Conservation (phyloP, 140 eudicot genomes). For the Anethum foeniculum region DNA sequence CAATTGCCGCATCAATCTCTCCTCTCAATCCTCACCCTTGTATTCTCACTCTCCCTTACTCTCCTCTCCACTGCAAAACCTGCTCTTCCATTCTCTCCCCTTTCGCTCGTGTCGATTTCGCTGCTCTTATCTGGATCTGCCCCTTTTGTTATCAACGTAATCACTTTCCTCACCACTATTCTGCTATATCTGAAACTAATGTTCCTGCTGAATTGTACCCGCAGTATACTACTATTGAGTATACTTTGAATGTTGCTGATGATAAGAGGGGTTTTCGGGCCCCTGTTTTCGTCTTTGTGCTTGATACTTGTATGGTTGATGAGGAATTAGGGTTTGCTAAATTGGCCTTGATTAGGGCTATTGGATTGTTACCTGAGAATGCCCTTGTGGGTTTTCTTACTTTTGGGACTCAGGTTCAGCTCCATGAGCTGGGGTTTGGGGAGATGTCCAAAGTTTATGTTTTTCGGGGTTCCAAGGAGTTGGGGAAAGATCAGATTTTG, state of each 20-base stretch:
- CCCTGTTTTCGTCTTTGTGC: conserved; percentile 51
- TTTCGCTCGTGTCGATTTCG: conserved; percentile 65
- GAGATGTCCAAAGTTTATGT: conserved; percentile 86
- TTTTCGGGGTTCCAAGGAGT: conserved; percentile 71
- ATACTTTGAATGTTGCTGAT: conserved; percentile 9
- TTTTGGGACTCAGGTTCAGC: conserved; percentile 91
- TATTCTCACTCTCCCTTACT: conserved; percentile 60
- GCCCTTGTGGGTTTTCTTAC: conserved; percentile 85
- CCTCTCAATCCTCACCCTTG: conserved; percentile 76
- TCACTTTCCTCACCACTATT: conserved; percentile 71
- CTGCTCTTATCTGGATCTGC: conserved; percentile 92
- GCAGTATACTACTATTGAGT: conserved; percentile 61
- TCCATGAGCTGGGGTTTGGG: conserved; percentile 78
- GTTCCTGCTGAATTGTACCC: conserved; percentile 83
- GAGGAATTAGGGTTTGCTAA: conserved; percentile 80
- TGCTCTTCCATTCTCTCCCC: conserved; percentile 65
- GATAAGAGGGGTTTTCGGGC: not conserved
- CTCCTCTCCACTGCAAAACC: conserved; percentile 77
- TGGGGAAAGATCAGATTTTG: conserved; percentile 76
- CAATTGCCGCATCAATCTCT: conserved; percentile 73
- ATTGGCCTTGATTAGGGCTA: conserved; percentile 63
- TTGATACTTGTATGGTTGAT: conserved; percentile 84
- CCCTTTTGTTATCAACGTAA: conserved; percentile 81
- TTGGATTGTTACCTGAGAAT: conserved; percentile 74
- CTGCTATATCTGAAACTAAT: conserved; percentile 64